These are phyloP conservation scores for Lodderomyces parapsilosis DNA, from an alignment of 1,139 yeast species.

Conservation along the genomic window DNA sequence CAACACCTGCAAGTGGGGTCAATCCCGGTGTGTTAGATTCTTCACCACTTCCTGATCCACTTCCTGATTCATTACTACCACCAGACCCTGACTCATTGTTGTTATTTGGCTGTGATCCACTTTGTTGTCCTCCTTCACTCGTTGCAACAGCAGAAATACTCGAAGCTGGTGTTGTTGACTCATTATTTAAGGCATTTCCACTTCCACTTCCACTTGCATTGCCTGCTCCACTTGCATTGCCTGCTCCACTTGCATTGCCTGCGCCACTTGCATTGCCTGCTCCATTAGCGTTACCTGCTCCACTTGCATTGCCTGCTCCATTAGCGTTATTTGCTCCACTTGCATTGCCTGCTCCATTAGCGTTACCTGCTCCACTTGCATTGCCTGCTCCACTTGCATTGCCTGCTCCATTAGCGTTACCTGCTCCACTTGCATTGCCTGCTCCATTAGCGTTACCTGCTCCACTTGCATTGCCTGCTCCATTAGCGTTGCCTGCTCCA, in stretches of 20 bases:
- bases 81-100: neutral
- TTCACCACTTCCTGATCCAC: neutral
- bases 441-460: too few relatives aligned
- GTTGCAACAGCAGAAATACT: too few relatives aligned
- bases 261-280: neutral
- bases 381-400: neutral
- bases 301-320: neutral
- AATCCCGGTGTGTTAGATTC: neutral
- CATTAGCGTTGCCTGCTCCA: neutral
- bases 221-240: too few relatives aligned
- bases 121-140: neutral
- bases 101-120: neutral
- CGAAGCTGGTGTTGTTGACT: too few relatives aligned
- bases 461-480: too few relatives aligned
- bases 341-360: neutral
- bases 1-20: neutral
- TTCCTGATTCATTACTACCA: neutral
- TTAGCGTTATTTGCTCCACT: neutral
- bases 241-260: neutral
- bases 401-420: neutral
- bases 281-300: neutral
- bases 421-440: neutral
- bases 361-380: neutral
- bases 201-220: neutral
- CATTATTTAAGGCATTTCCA: too few relatives aligned